Percentiles rank a stretch among this genome's conserved stretches.
These are phyloP conservation scores for Saccharomycopsis sp. DNA, from an alignment of 805 yeast genomes.

Conservation along the genomic window DNA sequence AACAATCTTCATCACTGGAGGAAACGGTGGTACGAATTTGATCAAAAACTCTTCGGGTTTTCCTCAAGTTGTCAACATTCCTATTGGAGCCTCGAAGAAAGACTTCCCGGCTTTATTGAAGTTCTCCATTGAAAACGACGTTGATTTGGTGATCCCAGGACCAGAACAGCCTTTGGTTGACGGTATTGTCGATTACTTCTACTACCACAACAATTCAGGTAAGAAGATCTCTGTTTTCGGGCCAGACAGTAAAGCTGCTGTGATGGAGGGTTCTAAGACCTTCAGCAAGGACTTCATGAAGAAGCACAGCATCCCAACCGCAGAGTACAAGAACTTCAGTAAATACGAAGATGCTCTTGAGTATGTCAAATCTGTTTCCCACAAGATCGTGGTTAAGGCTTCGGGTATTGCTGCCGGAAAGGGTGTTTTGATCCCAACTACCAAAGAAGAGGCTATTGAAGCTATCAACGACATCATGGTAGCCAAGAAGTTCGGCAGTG, in stretches of 20 bases:
- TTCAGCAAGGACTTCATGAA: conserved; percentile 92
- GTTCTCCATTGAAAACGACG: conserved; percentile 62
- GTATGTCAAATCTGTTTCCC: conserved; percentile 58
- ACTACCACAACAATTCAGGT: conserved; percentile 13
- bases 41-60: conserved; percentile 35
- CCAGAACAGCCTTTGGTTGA: conserved; percentile 99
- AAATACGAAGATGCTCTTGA: conserved; percentile 67
- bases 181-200: conserved; percentile 70
- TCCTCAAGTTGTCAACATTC: conserved; percentile 51
- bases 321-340: conserved; percentile 78
- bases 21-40: conserved; percentile 75
- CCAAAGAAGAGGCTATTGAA: conserved; percentile 73
- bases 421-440: conserved; percentile 90
- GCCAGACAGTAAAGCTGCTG: conserved; percentile 86
- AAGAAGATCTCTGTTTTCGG: conserved; percentile 88
- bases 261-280: conserved; percentile 95
- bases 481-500: conserved; percentile 79
- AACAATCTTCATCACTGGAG: conserved; percentile 87
- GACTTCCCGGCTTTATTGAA: conserved; percentile 65
- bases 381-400: conserved; percentile 88
- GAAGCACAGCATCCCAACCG: conserved; percentile 89
- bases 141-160: conserved; percentile 85
- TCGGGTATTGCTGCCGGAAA: conserved; percentile 98
- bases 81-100: conserved; percentile 56
- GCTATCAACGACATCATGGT: conserved; percentile 89